Percentiles rank a stretch among this genome's conserved stretches.
Evolutionary conservation across 164 flowering plant species (phyloP).

Genomic region (Aristolochia californica): DNA sequence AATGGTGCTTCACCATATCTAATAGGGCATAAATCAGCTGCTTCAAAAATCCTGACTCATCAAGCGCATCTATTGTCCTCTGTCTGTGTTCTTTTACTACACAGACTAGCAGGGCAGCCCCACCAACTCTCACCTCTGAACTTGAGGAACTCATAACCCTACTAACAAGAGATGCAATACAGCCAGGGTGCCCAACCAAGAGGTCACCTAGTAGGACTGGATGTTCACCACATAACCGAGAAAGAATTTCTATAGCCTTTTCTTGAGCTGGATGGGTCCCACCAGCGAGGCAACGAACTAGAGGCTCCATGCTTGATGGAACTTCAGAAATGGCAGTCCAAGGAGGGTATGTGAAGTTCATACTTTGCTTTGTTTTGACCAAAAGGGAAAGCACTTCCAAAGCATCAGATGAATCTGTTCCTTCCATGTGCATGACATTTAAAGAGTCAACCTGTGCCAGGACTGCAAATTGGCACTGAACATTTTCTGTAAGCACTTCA

Average conservation of each 20-base stretch:
- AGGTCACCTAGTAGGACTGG: constrained; percentile 52
- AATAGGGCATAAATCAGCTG: constrained; percentile 56
- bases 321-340: constrained; percentile 58
- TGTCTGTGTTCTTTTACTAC: constrained; percentile 58
- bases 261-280: constrained; percentile 66
- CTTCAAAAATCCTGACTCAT: constrained; percentile 44
- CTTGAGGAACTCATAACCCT: constrained; percentile 57
- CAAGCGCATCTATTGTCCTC: constrained; percentile 50
- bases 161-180: constrained; percentile 48
- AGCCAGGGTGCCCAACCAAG: constrained; percentile 37
- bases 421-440: constrained; percentile 46
- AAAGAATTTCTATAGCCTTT: constrained; percentile 66
- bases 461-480: constrained; percentile 60
- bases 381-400: constrained; percentile 61
- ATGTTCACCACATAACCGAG: constrained; percentile 68
- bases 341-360: constrained; percentile 35
- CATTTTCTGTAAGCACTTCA: constrained; percentile 59
- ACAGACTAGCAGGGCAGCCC: constrained; percentile 61
- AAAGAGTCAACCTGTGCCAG: constrained; percentile 58
- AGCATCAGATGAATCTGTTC: constrained; percentile 42
- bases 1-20: constrained; percentile 54
- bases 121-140: constrained; percentile 78
- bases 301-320: constrained; percentile 57
- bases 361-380: constrained; percentile 50
- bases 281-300: constrained; percentile 54